Evolutionary conservation across 495 filamentous ascomycete species (phyloP).

Genomic region (Aspergillus egyptiacus): DNA sequence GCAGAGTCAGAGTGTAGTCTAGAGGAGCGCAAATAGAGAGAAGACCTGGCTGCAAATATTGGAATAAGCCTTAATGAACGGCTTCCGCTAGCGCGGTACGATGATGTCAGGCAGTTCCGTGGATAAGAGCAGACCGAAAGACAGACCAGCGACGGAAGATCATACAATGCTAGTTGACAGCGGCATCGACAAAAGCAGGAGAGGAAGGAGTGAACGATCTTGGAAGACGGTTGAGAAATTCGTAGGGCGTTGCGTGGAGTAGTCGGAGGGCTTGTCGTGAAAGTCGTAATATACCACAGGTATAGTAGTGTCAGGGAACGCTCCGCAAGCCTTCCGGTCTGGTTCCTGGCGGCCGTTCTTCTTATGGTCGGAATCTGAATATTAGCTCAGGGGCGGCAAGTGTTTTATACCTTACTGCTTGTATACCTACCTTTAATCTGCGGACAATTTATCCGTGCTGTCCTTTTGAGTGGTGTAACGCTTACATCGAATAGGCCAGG

Average conservation of each 20-base stretch:
- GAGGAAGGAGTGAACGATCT: neutral
- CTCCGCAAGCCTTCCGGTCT: neutral
- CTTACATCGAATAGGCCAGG: slow-evolving; percentile 12
- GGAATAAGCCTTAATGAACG: too few species aligned
- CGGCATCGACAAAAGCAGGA: neutral
- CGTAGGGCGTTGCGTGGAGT: slow-evolving; percentile 1
- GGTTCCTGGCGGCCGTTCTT: neutral
- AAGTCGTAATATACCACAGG: slow-evolving; percentile 7
- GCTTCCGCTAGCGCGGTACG: neutral
- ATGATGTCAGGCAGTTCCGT: neutral
- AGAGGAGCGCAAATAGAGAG: neutral
- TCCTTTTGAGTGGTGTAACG: slow-evolving; percentile 1
- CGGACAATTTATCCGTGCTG: neutral
- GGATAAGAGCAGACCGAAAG: neutral
- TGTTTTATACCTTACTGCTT: slow-evolving; percentile 4
- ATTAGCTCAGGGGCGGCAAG: neutral
- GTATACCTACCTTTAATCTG: too few species aligned
- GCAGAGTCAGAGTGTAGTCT: too few species aligned
- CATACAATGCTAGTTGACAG: neutral
- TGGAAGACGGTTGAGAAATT: neutral
- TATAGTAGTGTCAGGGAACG: slow-evolving; percentile 13
- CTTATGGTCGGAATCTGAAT: too few species aligned
- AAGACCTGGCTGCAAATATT: too few species aligned
- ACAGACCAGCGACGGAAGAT: slow-evolving; percentile 10
- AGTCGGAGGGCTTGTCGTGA: too few species aligned